Evolutionary conservation across 352 stramenopile species (phyloP), one percentile per base, ranked within the genome.

Genomic region (Phytophthora syringae): DNA sequence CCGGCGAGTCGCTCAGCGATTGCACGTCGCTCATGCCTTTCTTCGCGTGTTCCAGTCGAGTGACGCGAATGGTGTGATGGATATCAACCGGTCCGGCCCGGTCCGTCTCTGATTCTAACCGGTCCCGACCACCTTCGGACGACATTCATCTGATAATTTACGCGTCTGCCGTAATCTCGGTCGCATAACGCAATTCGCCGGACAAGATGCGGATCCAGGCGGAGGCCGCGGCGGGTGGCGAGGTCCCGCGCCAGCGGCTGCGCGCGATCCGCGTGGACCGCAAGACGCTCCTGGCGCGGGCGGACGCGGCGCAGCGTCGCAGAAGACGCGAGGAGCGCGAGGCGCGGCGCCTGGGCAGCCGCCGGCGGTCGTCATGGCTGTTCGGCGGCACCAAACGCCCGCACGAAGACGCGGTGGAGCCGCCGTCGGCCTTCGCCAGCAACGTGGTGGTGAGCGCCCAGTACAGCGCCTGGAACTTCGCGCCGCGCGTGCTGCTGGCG

Each of bases 361-460:
- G 55, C 18, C 25, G 55, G 13, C 54, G 55, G 18, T 62, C 50
- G 28, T 70, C 70, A 47, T 77, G 70, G 70, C 52, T 80, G 18
- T 67, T 74, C 7, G 56, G 52, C 16, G 55, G 60, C 22, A 2
- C n/a, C 12, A 63, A 64, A 30, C 50, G 60, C 30, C 48, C 49
- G 7, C 48, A 18, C 15, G 57, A 67, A 20, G 64, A 67, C 30
- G 44, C 44, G 1, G 43, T 76, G 50, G 67, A 75, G 53, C 60
- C 60, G 15, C 55, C 28, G 12, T 77, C 70, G 36, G n/a, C 50
- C 24, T 92, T 93, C 45, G 70, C 70, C 10, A 77, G 56, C 56
- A 94, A 96, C 52, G 70, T 88, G 27, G 82, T 96, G 13, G 73
- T 90, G 30, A 95, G 79, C 25, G 83, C 88, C 58, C 94, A 95